A percentile compares a stretch with the other conserved stretches of the same genome.
Conservation (phyloP, 345 rosid species). For the Eucalyptus pauciflora region DNA sequence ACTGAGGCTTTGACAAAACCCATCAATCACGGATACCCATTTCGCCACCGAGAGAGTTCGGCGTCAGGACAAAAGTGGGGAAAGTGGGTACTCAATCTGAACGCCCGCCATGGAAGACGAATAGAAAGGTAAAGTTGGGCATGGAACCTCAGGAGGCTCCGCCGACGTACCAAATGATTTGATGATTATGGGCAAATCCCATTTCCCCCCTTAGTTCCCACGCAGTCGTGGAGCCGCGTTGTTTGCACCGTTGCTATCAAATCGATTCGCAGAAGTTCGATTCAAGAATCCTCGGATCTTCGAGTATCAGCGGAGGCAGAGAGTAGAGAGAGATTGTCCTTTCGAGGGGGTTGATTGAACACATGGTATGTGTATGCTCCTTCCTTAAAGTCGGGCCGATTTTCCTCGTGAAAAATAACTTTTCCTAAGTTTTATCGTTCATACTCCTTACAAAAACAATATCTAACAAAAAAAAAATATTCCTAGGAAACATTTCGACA, state of each 20-base stretch:
- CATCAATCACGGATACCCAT: not conserved
- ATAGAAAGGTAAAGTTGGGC: not conserved
- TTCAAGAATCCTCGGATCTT: not conserved
- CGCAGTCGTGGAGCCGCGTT: not conserved
- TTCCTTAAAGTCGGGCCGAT: not conserved
- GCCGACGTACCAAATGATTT: not conserved
- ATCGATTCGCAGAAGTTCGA: not conserved
- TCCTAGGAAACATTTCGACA: not conserved
- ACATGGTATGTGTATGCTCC: not conserved
- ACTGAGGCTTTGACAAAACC: not conserved
- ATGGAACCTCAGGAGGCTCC: not conserved
- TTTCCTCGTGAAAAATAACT: not conserved
- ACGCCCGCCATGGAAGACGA: not conserved
- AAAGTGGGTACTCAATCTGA: not conserved
- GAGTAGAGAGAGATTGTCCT: not conserved
- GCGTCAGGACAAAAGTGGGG: not conserved
- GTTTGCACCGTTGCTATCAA: not conserved
- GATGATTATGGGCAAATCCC: not conserved
- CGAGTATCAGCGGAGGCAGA: not conserved
- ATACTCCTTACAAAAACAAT: not conserved
- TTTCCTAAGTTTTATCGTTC: not conserved
- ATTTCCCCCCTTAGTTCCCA: not conserved
- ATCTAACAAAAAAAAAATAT: not conserved
- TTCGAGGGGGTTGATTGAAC: not conserved
- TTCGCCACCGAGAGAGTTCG: not conserved